phyloP scores from a whole-genome alignment of 2,329 filamentous ascomycete species.

The Chrysoporthe cubensis region DNA sequence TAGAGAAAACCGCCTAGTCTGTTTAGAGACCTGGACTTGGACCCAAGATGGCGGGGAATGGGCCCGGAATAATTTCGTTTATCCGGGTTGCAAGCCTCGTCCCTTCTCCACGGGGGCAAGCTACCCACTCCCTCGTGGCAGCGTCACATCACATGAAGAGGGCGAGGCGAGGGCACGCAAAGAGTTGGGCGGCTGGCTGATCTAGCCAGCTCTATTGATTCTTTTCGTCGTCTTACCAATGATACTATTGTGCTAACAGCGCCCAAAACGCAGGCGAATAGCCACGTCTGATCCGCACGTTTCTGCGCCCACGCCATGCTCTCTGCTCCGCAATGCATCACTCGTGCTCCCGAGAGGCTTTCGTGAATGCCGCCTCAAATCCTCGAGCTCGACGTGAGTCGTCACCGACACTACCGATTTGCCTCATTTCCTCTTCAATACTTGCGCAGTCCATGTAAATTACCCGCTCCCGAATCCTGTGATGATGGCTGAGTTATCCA shows the following conservation, averaged over 20 bases:
- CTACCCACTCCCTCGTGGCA: not conserved
- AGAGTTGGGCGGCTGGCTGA: not conserved
- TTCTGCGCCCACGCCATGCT: not conserved
- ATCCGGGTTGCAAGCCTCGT: not conserved
- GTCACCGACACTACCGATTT: not conserved
- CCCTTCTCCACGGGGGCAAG: not conserved
- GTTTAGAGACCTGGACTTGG: not conserved
- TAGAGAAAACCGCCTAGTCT: not conserved
- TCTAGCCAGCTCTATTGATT: constrained; percentile 6
- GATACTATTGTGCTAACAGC: constrained; percentile 2
- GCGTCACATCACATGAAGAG: not conserved
- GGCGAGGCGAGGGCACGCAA: not conserved
- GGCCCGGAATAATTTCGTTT: not conserved
- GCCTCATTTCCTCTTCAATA: not conserved
- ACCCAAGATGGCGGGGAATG: not conserved
- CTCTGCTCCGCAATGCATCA: not conserved
- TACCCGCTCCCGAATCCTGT: not conserved
- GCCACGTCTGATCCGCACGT: not conserved
- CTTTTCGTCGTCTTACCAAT: not conserved
- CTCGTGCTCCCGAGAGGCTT: not conserved
- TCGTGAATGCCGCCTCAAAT: not conserved
- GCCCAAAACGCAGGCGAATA: constrained; percentile 3
- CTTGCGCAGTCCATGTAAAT: not conserved
- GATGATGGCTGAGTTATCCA: not conserved
- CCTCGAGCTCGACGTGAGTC: not conserved